Percentiles rank a stretch among this genome's conserved stretches.
phyloP scores from a whole-genome alignment of 2,329 filamentous ascomycete genomes.

The Aspergillus aculeatus region DNA sequence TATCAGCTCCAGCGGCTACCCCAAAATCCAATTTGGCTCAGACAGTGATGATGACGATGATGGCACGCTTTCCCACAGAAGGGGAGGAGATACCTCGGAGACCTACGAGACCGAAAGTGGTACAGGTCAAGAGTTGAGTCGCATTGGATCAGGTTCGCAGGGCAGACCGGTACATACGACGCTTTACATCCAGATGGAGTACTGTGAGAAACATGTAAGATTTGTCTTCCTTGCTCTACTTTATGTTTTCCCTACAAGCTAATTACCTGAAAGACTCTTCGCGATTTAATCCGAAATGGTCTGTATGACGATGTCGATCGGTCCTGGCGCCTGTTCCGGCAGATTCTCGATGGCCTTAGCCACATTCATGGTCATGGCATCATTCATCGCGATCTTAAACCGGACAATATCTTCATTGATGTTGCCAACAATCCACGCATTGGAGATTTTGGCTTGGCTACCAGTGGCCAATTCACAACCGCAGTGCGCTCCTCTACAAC shows the following conservation, averaged over 20 bases:
- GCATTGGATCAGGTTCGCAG: slow-evolving; percentile 48
- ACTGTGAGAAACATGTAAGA: slow-evolving; percentile 82
- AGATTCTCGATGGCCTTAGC: slow-evolving; percentile 82
- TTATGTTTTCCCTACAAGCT: slow-evolving; percentile 5
- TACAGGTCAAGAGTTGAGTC: slow-evolving; percentile 37
- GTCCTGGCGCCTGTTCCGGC: slow-evolving; percentile 85
- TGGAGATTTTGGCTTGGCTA: slow-evolving; percentile 93
- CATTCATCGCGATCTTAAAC: slow-evolving; percentile 93
- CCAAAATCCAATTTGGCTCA: slow-evolving; percentile 73
- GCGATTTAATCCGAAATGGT: slow-evolving; percentile 77
- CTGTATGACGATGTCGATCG: slow-evolving; percentile 73
- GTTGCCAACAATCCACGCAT: slow-evolving; percentile 87
- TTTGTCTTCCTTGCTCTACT: background rate
- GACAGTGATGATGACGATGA: slow-evolving; percentile 49
- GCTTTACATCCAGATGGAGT: slow-evolving; percentile 98
- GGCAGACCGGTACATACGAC: slow-evolving; percentile 65
- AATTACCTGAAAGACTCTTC: slow-evolving; percentile 62
- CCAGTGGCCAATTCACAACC: slow-evolving; percentile 66
- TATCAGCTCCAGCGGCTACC: slow-evolving; percentile 79
- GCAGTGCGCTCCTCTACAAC: slow-evolving; percentile 39
- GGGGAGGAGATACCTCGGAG: slow-evolving; percentile 24
- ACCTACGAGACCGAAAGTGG: slow-evolving; percentile 24
- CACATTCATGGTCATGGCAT: slow-evolving; percentile 91
- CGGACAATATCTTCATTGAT: slow-evolving; percentile 97
- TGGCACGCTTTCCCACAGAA: slow-evolving; percentile 37